Percentiles rank a stretch among this genome's conserved stretches.
phyloP scores from a whole-genome alignment of 2,329 filamentous ascomycete species.

The Aspergillus ruber region DNA sequence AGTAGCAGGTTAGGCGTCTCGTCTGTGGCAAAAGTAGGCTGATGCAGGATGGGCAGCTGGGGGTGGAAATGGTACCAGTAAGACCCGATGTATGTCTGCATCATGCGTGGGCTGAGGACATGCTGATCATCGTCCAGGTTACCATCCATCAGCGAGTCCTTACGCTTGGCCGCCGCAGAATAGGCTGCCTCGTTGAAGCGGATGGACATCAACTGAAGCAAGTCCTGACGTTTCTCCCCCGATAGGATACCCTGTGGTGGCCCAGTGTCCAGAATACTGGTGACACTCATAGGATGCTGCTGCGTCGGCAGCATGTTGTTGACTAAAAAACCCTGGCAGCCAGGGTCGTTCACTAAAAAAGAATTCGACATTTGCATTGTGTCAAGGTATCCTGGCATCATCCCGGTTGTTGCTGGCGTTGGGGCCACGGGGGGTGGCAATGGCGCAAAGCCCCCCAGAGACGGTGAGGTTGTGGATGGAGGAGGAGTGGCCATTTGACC shows the following conservation, averaged over 20 bases:
- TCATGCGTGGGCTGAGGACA: slow-evolving; percentile 79
- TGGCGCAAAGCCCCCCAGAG: slow-evolving; percentile 38
- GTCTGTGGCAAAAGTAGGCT: slow-evolving; percentile 85
- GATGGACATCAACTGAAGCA: slow-evolving; percentile 73
- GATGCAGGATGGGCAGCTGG: slow-evolving; percentile 89
- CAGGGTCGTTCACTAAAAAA: slow-evolving; percentile 46
- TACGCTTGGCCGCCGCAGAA: slow-evolving; percentile 65
- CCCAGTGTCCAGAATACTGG: slow-evolving; percentile 72
- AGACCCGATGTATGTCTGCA: slow-evolving; percentile 87
- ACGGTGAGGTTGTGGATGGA: slow-evolving; percentile 31
- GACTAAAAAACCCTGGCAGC: slow-evolving; percentile 41
- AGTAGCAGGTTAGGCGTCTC: slow-evolving; percentile 78
- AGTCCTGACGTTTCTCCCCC: slow-evolving; percentile 76
- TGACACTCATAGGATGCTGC: slow-evolving; percentile 84
- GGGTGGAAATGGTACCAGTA: slow-evolving; percentile 96
- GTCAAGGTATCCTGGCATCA: slow-evolving; percentile 37
- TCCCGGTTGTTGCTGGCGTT: slow-evolving; percentile 27
- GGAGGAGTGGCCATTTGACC: slow-evolving; percentile 36
- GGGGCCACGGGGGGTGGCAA: slow-evolving; percentile 4
- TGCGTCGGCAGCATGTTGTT: slow-evolving; percentile 48
- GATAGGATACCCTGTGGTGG: slow-evolving; percentile 75
- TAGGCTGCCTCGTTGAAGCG: slow-evolving; percentile 77
- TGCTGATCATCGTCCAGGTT: slow-evolving; percentile 59
- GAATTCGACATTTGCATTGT: slow-evolving; percentile 43
- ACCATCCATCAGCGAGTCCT: slow-evolving; percentile 71